Conservation (phyloP, 2,329 filamentous ascomycete genomes). For the Pseudogymnoascus pannorum region DNA sequence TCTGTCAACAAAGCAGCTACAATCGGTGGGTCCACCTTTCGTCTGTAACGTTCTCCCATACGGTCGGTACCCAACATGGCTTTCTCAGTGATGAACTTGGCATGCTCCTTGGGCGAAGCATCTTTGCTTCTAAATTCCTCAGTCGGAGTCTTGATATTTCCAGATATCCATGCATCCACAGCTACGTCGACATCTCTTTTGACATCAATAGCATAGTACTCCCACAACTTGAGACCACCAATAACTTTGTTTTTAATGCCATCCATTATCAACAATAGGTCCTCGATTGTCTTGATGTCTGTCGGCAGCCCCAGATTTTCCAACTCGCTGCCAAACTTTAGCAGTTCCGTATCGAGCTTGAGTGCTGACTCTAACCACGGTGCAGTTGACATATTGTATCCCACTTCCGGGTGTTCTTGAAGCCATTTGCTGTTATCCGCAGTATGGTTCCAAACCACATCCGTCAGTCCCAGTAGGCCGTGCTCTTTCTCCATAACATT, state of each 20-base stretch:
- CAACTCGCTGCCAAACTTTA: constrained; percentile 56
- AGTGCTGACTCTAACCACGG: constrained; percentile 69
- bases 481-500: constrained; percentile 76
- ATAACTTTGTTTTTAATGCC: constrained; percentile 77
- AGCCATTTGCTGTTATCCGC: constrained; percentile 94
- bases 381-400: constrained; percentile 88
- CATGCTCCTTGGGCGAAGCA: constrained; percentile 50
- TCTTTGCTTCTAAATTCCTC: constrained; percentile 43
- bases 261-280: constrained; percentile 75
- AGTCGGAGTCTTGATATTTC: constrained; percentile 47
- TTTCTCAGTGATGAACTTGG: constrained; percentile 50
- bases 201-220: constrained; percentile 83
- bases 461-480: constrained; percentile 79
- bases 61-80: constrained; percentile 64
- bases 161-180: constrained; percentile 63
- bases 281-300: constrained; percentile 60
- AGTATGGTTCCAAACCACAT: constrained; percentile 97
- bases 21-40: constrained; percentile 61
- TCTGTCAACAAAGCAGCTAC: constrained; percentile 62
- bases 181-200: constrained; percentile 62
- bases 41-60: constrained; percentile 72
- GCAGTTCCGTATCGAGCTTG: constrained; percentile 69
- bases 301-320: constrained; percentile 66
- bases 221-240: constrained; percentile 73
- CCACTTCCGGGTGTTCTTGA: constrained; percentile 86